Evolutionary conservation across 2,329 filamentous ascomycete species (phyloP), one percentile per base, ranked within the genome.

Genomic region (Penicillium psychrosexuale): DNA sequence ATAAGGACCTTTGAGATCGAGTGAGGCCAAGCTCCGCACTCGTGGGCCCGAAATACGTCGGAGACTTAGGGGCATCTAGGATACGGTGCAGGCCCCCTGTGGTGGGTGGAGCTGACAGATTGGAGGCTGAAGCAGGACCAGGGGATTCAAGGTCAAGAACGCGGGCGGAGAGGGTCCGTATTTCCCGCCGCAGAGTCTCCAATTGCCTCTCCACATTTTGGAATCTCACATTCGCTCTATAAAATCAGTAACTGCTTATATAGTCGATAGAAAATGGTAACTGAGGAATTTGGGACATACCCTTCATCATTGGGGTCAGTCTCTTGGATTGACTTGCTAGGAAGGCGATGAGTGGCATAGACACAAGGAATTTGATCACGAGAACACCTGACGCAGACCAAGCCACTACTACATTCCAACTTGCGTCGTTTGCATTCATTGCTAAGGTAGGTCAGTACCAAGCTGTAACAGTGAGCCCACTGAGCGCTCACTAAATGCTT

Each of bases 371-470:
- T 77, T 62, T 84, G 85, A 70, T 89, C 84, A 15, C 64, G 61
- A 3, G 48, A 83, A 64, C 87, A 90, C 53, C 87, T 79, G 56
- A 84, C 81, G 61, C 87, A 90, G 1, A 85, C 83, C 1, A 80
- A 82, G 63, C 88, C 83, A 57, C 87, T 87, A 70, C 88, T 89
- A 73, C 86, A 89, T 71, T 89, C 89, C 66, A 89, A 85, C 71
- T 89, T 89, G 55, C 86, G 83, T n/a, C 86, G 79, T 65, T 89
- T 89, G 72, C 86, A 89, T 68, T 89, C 86, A 66, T 88, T 89
- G 63, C 86, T 88, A 31, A 5, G 39, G 5, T 28, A 8, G 51
- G 51, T 45, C 33, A 51, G 40, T 52, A 27, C 17, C 17, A 28
- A 11, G 24, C 39, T 27, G 15, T 28, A 19, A 31, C 2, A 30